phyloP scores from a whole-genome alignment of 805 yeast genomes.

The Wickerhamomyces queroliae region DNA sequence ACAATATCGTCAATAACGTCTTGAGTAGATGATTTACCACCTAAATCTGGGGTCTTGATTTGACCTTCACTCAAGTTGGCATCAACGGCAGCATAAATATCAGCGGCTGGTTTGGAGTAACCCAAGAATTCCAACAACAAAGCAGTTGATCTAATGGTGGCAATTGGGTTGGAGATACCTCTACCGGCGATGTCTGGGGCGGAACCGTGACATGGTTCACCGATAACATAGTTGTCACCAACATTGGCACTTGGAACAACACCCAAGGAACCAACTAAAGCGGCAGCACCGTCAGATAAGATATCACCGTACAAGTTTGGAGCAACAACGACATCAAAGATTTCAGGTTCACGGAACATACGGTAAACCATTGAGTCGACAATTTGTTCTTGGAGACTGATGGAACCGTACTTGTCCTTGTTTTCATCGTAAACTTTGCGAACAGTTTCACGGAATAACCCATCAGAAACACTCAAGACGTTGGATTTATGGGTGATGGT shows the following conservation, averaged over 20 bases:
- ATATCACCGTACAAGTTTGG: constrained; percentile 98
- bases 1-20: constrained; percentile 84
- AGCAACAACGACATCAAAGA: constrained; percentile 96
- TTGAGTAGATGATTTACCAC: constrained; percentile 83
- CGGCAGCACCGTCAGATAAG: constrained; percentile 96
- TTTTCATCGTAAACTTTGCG: constrained; percentile 42
- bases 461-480: constrained; percentile 88
- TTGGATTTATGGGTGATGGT: constrained; percentile 97
- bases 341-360: constrained; percentile 97
- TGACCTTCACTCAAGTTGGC: constrained; percentile 79
- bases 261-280: constrained; percentile 94
- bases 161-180: constrained; percentile 93
- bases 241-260: constrained; percentile 98
- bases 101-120: constrained; percentile 80
- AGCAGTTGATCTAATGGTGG: constrained; percentile 97
- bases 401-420: constrained; percentile 48
- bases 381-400: constrained; percentile 87
- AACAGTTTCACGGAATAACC: constrained; percentile 86
- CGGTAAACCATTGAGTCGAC: constrained; percentile 99
- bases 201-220: constrained; percentile 99
- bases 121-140: constrained; percentile 97
- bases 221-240: constrained; percentile 92
- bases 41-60: constrained; percentile 86
- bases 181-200: constrained; percentile 98
- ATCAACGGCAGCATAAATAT: constrained; percentile 91